phyloP scores from a whole-genome alignment of 495 filamentous ascomycete species.

The Neurospora sp. region DNA sequence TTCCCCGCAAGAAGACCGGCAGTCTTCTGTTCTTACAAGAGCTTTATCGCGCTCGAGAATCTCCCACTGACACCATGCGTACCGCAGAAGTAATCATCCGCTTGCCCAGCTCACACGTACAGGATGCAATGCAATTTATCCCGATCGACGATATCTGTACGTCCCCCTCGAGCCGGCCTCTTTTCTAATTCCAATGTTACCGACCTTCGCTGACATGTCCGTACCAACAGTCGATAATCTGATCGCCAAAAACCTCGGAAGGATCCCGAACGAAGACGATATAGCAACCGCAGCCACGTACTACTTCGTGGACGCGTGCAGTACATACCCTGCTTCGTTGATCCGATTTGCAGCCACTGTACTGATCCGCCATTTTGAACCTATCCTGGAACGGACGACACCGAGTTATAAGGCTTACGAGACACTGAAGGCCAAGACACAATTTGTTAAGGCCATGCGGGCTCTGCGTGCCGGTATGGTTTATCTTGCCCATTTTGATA shows the following conservation, averaged over 20 bases:
- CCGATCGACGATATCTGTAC: neutral
- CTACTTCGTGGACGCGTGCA: neutral
- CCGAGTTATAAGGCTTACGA: neutral
- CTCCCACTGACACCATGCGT: neutral
- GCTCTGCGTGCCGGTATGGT: neutral
- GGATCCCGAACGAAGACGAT: neutral
- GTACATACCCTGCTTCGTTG: neutral
- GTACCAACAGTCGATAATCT: neutral
- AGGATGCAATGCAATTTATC: neutral
- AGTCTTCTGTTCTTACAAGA: neutral
- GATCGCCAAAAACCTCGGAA: neutral
- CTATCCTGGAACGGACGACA: neutral
- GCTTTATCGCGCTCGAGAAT: neutral
- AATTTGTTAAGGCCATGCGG: neutral
- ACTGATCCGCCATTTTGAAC: neutral
- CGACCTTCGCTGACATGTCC: neutral
- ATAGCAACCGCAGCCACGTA: neutral
- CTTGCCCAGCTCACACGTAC: neutral
- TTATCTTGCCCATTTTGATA: neutral
- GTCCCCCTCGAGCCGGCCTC: neutral
- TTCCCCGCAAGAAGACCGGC: neutral
- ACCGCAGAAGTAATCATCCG: neutral
- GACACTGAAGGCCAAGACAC: neutral
- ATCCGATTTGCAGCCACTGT: neutral
- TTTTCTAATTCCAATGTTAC: neutral